Percentiles rank a stretch among this genome's conserved stretches.
These are phyloP conservation scores for Vanrija sp. DNA, from an alignment of 1,284 basidiomycete species.

Conservation along the genomic window DNA sequence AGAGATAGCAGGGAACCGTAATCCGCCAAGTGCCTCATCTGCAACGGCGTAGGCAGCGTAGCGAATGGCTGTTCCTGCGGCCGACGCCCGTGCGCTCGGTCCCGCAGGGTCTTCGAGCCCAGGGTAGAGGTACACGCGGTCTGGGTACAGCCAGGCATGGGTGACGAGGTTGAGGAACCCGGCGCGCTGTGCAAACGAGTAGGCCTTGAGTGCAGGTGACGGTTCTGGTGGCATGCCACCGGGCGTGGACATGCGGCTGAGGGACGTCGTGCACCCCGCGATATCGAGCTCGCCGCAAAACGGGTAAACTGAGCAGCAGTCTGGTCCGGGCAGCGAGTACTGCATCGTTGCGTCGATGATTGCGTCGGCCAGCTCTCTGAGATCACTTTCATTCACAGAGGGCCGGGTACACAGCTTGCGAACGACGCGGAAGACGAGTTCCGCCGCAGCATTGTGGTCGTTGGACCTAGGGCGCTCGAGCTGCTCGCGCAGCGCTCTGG, in stretches of 20 bases:
- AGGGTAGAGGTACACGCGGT: conserved; percentile 31
- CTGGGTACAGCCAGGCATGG: conserved; percentile 35
- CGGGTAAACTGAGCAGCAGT: conserved; percentile 37
- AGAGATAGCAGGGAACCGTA: conserved; percentile 27
- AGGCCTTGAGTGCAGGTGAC: conserved; percentile 18
- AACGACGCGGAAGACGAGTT: conserved; percentile 39
- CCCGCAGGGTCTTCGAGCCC: conserved; percentile 36
- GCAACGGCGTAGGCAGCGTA: conserved; percentile 44
- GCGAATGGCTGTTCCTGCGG: conserved; percentile 22
- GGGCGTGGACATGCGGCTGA: conserved; percentile 3
- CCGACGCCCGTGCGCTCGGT: conserved; percentile 19
- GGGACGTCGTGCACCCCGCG: conserved; percentile 18
- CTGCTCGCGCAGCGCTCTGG: conserved; percentile 43
- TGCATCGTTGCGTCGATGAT: conserved; percentile 48
- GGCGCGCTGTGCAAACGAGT: conserved; percentile 24
- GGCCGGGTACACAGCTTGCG: conserved; percentile 31
- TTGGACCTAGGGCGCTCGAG: conserved; percentile 18
- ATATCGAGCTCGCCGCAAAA: conserved; percentile 47
- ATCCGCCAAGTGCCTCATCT: conserved; percentile 31
- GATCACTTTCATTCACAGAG: conserved; percentile 24
- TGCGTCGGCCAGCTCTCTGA: conserved; percentile 27
- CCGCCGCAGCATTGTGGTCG: conserved; percentile 39
- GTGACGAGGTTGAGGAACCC: conserved; percentile 30
- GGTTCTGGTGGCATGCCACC: conserved; percentile 1
- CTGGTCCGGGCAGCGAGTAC: conserved; percentile 38